These are phyloP conservation scores for Pyrenophora tritici-repentis DNA, from an alignment of 2,329 filamentous ascomycete species.

Conservation along the genomic window DNA sequence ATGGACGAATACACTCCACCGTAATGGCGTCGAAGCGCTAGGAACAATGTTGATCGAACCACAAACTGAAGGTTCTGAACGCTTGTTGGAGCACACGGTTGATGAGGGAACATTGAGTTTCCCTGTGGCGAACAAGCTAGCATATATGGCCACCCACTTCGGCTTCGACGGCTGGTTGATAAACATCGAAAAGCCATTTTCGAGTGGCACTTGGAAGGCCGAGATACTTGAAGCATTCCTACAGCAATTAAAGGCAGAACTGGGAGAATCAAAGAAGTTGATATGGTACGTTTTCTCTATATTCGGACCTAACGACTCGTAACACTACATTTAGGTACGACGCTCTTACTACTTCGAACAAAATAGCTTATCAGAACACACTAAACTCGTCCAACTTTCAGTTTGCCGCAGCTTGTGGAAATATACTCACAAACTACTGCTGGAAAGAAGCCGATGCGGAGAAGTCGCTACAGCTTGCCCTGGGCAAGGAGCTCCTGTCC, in stretches of 20 bases:
- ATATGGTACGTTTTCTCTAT: conserved; percentile 46
- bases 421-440: conserved; percentile 53
- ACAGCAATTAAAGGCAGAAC: conserved; percentile 39
- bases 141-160: conserved; percentile 47
- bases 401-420: conserved; percentile 47
- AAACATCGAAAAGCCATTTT: conserved; percentile 54
- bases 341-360: conserved; percentile 51
- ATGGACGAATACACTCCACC: conserved; percentile 55
- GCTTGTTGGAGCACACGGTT: conserved; percentile 27
- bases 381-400: conserved; percentile 47
- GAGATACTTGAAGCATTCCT: conserved; percentile 46
- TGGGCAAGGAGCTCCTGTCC: conserved; percentile 27
- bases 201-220: conserved; percentile 37
- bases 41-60: conserved; percentile 54
- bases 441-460: conserved; percentile 45
- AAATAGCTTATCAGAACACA: conserved; percentile 53
- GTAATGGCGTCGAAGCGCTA: conserved; percentile 51
- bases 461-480: conserved; percentile 32
- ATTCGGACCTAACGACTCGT: not conserved
- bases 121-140: conserved; percentile 46
- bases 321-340: conserved; percentile 49
- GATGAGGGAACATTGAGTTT: conserved; percentile 31
- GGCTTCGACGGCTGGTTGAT: conserved; percentile 56
- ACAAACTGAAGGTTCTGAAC: conserved; percentile 42
- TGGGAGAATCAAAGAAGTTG: conserved; percentile 38